Conservation (phyloP, 306 rosid species). For the Astragalus membranaceus region DNA sequence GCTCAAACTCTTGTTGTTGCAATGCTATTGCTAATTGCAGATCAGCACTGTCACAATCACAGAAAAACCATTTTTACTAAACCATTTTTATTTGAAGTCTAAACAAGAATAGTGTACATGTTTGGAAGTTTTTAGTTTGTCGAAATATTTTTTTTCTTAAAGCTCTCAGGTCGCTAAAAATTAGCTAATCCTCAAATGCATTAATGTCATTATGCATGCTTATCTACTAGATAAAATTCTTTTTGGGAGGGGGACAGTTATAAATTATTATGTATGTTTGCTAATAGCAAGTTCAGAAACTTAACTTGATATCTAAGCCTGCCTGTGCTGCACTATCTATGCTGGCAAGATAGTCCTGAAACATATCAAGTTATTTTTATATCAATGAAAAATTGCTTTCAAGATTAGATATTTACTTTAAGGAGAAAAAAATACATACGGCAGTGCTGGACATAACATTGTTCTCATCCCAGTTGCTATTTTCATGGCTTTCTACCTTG, state of each 20-base stretch:
- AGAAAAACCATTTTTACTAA: constrained; percentile 9
- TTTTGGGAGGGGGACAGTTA: background rate
- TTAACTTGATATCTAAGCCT: constrained; percentile 73
- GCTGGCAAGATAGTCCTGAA: constrained; percentile 94
- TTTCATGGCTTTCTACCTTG: constrained; percentile 63
- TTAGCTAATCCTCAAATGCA: background rate
- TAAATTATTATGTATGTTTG: background rate
- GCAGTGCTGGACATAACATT: constrained; percentile 82
- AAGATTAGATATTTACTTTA: background rate
- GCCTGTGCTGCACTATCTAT: constrained; percentile 64
- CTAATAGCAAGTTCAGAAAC: constrained; percentile 25
- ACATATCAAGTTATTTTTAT: constrained; percentile 22
- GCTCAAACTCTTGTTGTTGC: constrained; percentile 97
- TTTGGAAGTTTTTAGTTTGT: background rate
- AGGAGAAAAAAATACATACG: constrained; percentile 38
- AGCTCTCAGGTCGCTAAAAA: background rate
- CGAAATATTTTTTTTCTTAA: background rate
- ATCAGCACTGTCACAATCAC: constrained; percentile 65
- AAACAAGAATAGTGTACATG: background rate
- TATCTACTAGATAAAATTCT: background rate
- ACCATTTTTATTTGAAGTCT: background rate
- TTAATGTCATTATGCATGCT: background rate
- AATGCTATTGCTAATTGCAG: constrained; percentile 91
- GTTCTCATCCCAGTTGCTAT: constrained; percentile 69
- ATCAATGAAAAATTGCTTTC: constrained; percentile 15